Percentiles rank a stretch among this genome's conserved stretches.
Evolutionary conservation across 164 flowering plant genomes (phyloP).

Genomic region (Magnolia kwangsiensis): DNA sequence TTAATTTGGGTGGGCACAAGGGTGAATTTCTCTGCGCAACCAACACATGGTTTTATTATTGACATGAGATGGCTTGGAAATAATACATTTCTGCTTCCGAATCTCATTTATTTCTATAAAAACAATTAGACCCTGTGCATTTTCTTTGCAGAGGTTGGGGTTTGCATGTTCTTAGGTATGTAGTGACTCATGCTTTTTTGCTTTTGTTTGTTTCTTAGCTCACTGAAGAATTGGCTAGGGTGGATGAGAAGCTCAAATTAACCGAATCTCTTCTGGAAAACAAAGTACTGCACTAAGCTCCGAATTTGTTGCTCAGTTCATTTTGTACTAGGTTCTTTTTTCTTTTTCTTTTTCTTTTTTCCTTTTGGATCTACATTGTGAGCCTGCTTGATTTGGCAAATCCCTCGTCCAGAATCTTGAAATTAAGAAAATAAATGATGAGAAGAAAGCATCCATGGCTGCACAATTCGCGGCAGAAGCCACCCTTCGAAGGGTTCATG

Average conservation of each 20-base stretch:
- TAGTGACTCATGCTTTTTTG: neutral
- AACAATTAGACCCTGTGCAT: too few relatives aligned
- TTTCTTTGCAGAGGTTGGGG: too few relatives aligned
- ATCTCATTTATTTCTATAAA: too few relatives aligned
- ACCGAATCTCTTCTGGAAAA: constrained; percentile 58
- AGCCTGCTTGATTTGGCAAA: constrained; percentile 1
- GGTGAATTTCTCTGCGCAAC: too few relatives aligned
- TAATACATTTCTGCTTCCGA: too few relatives aligned
- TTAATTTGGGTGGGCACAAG: too few relatives aligned
- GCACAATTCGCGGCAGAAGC: constrained; percentile 92
- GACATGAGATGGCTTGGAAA: too few relatives aligned
- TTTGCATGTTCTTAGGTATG: too few relatives aligned
- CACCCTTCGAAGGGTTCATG: constrained; percentile 74
- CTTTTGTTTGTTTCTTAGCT: constrained; percentile 30
- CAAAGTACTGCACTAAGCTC: constrained; percentile 35
- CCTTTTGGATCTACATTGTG: neutral
- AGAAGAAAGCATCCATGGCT: constrained; percentile 65
- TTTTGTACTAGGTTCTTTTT: neutral
- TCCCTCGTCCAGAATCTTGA: constrained; percentile 55
- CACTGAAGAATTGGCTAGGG: constrained; percentile 51
- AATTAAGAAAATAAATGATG: constrained; percentile 68
- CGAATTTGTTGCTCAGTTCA: neutral
- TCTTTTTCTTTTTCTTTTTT: neutral
- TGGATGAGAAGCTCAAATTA: constrained; percentile 56
- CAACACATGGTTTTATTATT: too few relatives aligned